A percentile compares a stretch with the other conserved stretches of the same genome.
Evolutionary conservation across 1,139 yeast species (phyloP).

Genomic region (Spathaspora sp.): DNA sequence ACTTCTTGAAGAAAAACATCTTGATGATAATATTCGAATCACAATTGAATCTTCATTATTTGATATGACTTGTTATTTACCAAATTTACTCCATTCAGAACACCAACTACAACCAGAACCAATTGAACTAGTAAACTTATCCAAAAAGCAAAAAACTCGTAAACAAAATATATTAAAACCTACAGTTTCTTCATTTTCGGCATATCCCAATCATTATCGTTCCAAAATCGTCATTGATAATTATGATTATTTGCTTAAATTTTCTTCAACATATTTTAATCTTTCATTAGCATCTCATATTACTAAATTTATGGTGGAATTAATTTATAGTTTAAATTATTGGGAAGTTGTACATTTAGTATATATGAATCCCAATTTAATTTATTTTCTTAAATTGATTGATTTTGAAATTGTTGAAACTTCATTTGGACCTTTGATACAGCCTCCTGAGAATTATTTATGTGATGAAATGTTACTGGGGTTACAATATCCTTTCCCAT

Average conservation of each 20-base stretch:
- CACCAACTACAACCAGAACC: background rate
- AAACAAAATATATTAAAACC: slow-evolving; percentile 10
- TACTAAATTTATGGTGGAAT: slow-evolving; percentile 39
- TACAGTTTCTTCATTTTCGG: background rate
- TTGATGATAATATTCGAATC: slow-evolving; percentile 32
- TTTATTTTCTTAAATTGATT: slow-evolving; percentile 32
- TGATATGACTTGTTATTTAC: slow-evolving; percentile 30
- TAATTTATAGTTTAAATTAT: slow-evolving; percentile 40
- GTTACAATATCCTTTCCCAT: slow-evolving; percentile 47
- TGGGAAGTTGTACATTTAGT: slow-evolving; percentile 49
- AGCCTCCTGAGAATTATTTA: slow-evolving; percentile 42
- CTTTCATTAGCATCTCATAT: slow-evolving; percentile 39
- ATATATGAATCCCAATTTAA: slow-evolving; percentile 32
- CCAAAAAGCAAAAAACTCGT: slow-evolving; percentile 5
- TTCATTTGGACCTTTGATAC: slow-evolving; percentile 39
- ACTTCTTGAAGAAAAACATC: slow-evolving; percentile 25
- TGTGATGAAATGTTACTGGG: slow-evolving; percentile 41
- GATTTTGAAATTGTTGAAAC: slow-evolving; percentile 39
- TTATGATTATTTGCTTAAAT: slow-evolving; percentile 28
- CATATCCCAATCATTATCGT: slow-evolving; percentile 34
- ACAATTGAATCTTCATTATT: slow-evolving; percentile 27
- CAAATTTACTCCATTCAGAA: slow-evolving; percentile 12
- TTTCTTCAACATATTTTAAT: slow-evolving; percentile 37
- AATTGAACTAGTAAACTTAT: slow-evolving; percentile 3
- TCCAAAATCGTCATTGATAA: slow-evolving; percentile 43